These are phyloP conservation scores for Aspergillus sergii DNA, from an alignment of 2,329 filamentous ascomycete genomes.

Conservation along the genomic window DNA sequence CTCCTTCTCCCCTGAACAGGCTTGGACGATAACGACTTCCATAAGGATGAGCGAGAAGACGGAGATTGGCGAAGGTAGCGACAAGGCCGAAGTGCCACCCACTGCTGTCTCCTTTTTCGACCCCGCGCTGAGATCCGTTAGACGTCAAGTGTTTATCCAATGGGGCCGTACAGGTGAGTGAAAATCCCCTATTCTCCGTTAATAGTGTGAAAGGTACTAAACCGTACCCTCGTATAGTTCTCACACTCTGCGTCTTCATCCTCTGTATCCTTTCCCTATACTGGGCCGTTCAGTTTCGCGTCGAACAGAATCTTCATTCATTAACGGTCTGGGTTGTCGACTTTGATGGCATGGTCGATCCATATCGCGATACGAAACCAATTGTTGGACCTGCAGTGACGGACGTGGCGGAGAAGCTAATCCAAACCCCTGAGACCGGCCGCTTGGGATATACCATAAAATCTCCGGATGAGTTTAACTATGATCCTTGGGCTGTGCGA, in stretches of 20 bases:
- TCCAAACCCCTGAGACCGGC: conserved; percentile 37
- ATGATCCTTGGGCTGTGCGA: conserved; percentile 59
- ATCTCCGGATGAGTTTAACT: conserved; percentile 54
- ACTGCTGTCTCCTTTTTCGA: conserved; percentile 32
- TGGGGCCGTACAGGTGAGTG: conserved; percentile 29
- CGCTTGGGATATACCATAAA: conserved; percentile 56
- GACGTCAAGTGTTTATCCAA: conserved; percentile 24
- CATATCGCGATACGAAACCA: conserved; percentile 48
- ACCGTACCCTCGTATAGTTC: conserved; percentile 16
- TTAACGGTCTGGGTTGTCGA: conserved; percentile 63
- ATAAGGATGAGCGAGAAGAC: conserved; percentile 11
- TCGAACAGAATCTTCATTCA: conserved; percentile 51
- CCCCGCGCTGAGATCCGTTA: conserved; percentile 25
- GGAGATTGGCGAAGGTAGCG: conserved; percentile 11
- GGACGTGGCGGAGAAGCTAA: conserved; percentile 48
- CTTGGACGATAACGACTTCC: background rate
- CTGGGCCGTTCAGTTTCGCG: conserved; percentile 60
- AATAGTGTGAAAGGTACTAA: background rate
- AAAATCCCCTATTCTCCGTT: background rate
- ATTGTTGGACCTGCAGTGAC: conserved; percentile 61
- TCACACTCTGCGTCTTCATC: conserved; percentile 58
- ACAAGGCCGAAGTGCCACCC: conserved; percentile 15
- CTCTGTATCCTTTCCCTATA: conserved; percentile 61
- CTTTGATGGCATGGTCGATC: conserved; percentile 60
- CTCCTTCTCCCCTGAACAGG: background rate